A percentile compares a stretch with the other conserved stretches of the same genome.
phyloP scores from a whole-genome alignment of 805 yeast genomes.

The Metschnikowia gruessii region DNA sequence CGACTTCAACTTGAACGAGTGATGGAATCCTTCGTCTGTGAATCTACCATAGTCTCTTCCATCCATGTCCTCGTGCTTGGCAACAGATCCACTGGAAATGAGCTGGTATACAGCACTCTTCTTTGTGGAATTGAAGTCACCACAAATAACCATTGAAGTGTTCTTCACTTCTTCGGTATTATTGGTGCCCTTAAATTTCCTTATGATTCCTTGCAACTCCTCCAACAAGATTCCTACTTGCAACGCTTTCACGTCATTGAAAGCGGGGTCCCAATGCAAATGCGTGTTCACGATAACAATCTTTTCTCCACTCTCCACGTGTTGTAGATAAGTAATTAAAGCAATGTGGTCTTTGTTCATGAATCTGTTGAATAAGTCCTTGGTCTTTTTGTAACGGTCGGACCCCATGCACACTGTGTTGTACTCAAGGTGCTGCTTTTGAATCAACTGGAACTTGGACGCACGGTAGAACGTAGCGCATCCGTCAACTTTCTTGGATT shows the following conservation, averaged over 20 bases:
- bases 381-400: conserved; percentile 86
- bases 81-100: conserved; percentile 76
- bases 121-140: conserved; percentile 88
- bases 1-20: conserved; percentile 76
- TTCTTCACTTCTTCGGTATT: conserved; percentile 52
- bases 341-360: conserved; percentile 96
- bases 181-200: conserved; percentile 45
- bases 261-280: conserved; percentile 97
- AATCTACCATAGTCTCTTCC: conserved; percentile 89
- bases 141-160: conserved; percentile 81
- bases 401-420: conserved; percentile 76
- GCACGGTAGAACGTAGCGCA: conserved; percentile 90
- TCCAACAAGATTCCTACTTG: conserved; percentile 91
- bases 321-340: conserved; percentile 70
- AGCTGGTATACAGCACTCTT: conserved; percentile 92
- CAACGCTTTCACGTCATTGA: conserved; percentile 92
- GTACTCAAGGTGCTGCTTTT: conserved; percentile 75
- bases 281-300: conserved; percentile 85
- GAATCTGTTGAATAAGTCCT: conserved; percentile 91
- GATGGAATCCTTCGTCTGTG: conserved; percentile 85
- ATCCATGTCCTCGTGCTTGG: conserved; percentile 73
- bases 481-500: conserved; percentile 91
- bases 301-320: conserved; percentile 64
- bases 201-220: conserved; percentile 69
- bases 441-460: conserved; percentile 64